Conservation (phyloP, 106 monocot genomes). For the Vanilla planifolia region DNA sequence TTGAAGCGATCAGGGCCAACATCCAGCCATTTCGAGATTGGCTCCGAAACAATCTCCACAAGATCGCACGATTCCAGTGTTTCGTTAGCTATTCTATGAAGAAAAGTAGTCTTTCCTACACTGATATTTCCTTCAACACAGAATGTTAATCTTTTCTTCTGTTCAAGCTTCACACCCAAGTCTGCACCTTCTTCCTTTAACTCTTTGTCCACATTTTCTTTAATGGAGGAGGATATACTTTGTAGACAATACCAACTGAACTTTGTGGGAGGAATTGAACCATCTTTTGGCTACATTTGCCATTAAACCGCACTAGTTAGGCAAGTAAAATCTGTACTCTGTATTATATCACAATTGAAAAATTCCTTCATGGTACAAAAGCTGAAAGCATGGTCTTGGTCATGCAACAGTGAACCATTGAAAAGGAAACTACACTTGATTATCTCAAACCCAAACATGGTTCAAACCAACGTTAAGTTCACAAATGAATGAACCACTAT, state of each 20-base stretch:
- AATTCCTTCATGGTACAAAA: too few species aligned
- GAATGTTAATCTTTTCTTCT: conserved; percentile 87
- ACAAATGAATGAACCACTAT: too few species aligned
- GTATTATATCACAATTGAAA: too few species aligned
- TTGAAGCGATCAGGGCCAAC: conserved; percentile 93
- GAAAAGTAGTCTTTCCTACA: conserved; percentile 91
- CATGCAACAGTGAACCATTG: too few species aligned
- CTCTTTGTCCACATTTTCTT: conserved; percentile 85
- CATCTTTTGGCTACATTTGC: conserved; percentile 67
- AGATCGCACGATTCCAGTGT: conserved; percentile 89
- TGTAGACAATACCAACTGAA: conserved; percentile 86
- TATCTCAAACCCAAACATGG: too few species aligned
- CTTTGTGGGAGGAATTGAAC: conserved; percentile 61
- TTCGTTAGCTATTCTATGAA: conserved; percentile 92
- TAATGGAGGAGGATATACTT: conserved; percentile 94
- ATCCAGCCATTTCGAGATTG: conserved; percentile 88
- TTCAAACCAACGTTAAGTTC: too few species aligned
- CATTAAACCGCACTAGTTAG: conserved; percentile 49
- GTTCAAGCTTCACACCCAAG: conserved; percentile 27
- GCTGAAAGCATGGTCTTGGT: too few species aligned
- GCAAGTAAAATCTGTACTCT: too few species aligned
- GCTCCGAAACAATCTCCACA: conserved; percentile 93
- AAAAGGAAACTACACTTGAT: too few species aligned
- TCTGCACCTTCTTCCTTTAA: conserved; percentile 32
- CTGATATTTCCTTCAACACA: conserved; percentile 98